Percentiles rank a stretch among this genome's conserved stretches.
phyloP scores from a whole-genome alignment of 768 basidiomycete species.

The Hygrophoropsis aurantiaca region DNA sequence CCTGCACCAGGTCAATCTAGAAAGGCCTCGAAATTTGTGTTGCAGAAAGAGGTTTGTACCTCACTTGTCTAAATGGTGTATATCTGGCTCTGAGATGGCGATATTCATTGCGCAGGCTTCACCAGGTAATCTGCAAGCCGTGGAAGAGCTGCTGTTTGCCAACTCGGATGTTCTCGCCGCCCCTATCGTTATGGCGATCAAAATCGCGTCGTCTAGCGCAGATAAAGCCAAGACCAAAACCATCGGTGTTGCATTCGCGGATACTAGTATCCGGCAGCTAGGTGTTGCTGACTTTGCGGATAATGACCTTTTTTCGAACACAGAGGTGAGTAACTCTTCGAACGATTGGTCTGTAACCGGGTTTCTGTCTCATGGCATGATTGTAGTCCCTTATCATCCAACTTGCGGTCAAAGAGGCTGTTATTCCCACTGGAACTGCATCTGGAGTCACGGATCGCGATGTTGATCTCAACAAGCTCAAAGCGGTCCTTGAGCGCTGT shows the following conservation, averaged over 20 bases:
- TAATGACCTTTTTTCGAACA: constrained; percentile 94
- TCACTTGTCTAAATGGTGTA: constrained; percentile 12
- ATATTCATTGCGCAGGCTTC: constrained; percentile 54
- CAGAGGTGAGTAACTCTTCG: constrained; percentile 83
- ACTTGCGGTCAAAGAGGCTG: constrained; percentile 94
- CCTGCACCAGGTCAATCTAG: constrained; percentile 74
- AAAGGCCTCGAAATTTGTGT: constrained; percentile 68
- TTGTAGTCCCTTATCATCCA: constrained; percentile 89
- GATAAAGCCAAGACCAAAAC: constrained; percentile 64
- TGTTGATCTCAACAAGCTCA: constrained; percentile 84
- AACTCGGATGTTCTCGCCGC: constrained; percentile 78
- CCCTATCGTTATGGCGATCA: constrained; percentile 89
- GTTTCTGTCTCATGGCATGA: constrained; percentile 1
- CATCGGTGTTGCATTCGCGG: constrained; percentile 89
- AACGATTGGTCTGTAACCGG: no score
- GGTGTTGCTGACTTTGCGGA: constrained; percentile 92
- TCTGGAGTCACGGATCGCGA: constrained; percentile 78
- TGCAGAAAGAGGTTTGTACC: constrained; percentile 73
- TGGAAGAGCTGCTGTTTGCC: constrained; percentile 84
- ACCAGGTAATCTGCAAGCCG: constrained; percentile 68
- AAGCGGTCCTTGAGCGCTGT: constrained; percentile 85
- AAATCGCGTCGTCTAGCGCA: constrained; percentile 56
- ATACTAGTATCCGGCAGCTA: constrained; percentile 80
- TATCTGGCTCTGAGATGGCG: not conserved
- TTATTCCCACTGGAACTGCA: constrained; percentile 73